These are phyloP conservation scores for Talaromyces sp. DNA, from an alignment of 2,329 filamentous ascomycete species.

Conservation along the genomic window DNA sequence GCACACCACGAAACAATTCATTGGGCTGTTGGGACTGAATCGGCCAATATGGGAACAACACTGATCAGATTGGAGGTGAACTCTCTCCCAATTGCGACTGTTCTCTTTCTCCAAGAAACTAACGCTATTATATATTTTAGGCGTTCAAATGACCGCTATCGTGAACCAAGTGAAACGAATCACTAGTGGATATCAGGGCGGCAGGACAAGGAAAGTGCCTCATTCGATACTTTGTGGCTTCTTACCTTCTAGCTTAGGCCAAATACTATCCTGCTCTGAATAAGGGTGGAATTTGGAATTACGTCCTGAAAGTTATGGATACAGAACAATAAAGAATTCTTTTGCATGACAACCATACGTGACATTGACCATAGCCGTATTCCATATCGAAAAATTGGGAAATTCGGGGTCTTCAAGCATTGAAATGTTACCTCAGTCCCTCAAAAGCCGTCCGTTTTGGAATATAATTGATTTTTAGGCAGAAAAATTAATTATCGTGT, in stretches of 20 bases:
- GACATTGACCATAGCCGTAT: background rate
- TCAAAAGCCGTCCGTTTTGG: background rate
- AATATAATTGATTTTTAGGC: background rate
- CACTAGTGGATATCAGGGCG: slow-evolving; percentile 12
- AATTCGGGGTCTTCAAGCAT: background rate
- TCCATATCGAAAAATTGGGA: background rate
- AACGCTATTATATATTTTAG: background rate
- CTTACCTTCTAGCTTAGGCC: background rate
- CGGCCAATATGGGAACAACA: slow-evolving; percentile 19
- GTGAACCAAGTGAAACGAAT: slow-evolving; percentile 22
- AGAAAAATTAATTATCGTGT: background rate
- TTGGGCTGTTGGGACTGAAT: slow-evolving; percentile 22
- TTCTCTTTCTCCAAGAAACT: background rate
- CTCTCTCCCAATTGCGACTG: background rate
- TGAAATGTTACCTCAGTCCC: background rate
- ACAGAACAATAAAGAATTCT: background rate
- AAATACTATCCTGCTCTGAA: background rate
- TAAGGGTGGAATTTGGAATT: background rate
- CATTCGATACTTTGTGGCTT: background rate
- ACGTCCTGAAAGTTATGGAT: background rate
- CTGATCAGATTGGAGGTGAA: slow-evolving; percentile 19
- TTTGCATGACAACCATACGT: background rate
- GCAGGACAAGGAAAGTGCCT: background rate
- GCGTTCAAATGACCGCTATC: slow-evolving; percentile 22
- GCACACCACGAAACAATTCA: slow-evolving; percentile 15